phyloP scores from a whole-genome alignment of 176 grass and related monocot species.

The Urochloa ruziziensis region DNA sequence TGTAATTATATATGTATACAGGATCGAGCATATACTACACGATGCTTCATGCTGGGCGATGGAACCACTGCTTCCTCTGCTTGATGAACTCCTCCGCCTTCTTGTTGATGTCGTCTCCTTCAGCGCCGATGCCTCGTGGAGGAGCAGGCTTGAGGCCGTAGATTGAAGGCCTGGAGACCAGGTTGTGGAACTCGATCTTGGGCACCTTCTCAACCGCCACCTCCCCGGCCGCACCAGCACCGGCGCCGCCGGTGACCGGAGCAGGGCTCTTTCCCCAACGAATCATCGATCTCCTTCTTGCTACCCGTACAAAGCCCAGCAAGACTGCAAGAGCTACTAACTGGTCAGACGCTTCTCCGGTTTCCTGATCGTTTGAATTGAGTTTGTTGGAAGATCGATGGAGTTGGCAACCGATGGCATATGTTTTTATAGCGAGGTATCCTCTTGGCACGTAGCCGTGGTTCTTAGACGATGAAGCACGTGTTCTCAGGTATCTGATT shows the following conservation, averaged over 20 bases:
- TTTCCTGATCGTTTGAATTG: not conserved
- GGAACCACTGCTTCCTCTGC: not conserved
- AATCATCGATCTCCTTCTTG: not conserved
- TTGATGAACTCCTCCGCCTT: constrained; percentile 26
- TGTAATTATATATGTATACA: too few relatives aligned
- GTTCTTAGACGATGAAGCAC: not conserved
- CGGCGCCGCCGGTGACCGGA: not conserved
- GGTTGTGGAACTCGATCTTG: not conserved
- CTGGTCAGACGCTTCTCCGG: not conserved
- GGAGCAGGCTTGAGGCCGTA: not conserved
- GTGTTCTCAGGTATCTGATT: not conserved
- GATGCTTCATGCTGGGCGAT: not conserved
- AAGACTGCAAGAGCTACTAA: not conserved
- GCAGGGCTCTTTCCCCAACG: not conserved
- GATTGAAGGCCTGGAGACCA: not conserved
- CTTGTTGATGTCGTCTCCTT: constrained; percentile 25
- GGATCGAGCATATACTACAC: not conserved
- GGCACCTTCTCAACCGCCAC: constrained; percentile 39
- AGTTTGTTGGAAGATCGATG: not conserved
- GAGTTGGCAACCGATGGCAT: not conserved
- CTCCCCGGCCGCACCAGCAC: not conserved
- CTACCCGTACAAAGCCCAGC: not conserved
- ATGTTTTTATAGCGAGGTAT: not conserved
- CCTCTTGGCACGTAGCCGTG: not conserved
- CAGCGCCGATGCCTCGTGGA: not conserved